These are phyloP conservation scores for Cladophialophora psammophila DNA, from an alignment of 2,329 filamentous ascomycete genomes.

Conservation along the genomic window DNA sequence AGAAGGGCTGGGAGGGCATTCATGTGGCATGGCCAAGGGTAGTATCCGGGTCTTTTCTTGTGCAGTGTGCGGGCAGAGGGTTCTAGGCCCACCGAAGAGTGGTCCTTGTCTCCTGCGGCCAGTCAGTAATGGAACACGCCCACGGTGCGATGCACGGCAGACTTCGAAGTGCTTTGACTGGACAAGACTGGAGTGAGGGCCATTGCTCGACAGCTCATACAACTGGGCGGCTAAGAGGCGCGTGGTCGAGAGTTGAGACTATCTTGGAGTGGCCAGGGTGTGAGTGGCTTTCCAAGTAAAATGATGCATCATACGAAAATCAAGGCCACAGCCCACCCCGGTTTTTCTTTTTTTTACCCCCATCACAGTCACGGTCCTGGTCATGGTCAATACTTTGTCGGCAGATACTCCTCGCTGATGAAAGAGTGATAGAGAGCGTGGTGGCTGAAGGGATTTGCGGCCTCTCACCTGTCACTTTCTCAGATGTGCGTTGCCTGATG, in stretches of 20 bases:
- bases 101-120: neutral
- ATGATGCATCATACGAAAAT: too few species aligned
- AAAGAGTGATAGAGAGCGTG: too few species aligned
- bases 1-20: neutral
- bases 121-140: neutral
- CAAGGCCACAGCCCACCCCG: too few species aligned
- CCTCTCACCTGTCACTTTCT: neutral
- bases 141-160: neutral
- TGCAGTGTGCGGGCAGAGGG: neutral
- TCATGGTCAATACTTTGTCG: too few species aligned
- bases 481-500: neutral
- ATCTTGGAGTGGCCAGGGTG: too few species aligned
- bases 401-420: too few species aligned
- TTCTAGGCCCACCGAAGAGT: slow-evolving; percentile 2
- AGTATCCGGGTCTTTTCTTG: neutral
- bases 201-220: neutral
- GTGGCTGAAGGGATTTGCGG: too few species aligned
- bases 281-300: too few species aligned
- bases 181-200: neutral
- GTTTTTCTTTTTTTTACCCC: too few species aligned
- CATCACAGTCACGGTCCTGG: too few species aligned
- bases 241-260: neutral
- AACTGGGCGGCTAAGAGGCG: slow-evolving; percentile 1
- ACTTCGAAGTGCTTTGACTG: neutral
- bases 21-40: neutral